phyloP scores from a whole-genome alignment of 1,284 basidiomycete genomes.

The Microbotryomycetes sp. region DNA sequence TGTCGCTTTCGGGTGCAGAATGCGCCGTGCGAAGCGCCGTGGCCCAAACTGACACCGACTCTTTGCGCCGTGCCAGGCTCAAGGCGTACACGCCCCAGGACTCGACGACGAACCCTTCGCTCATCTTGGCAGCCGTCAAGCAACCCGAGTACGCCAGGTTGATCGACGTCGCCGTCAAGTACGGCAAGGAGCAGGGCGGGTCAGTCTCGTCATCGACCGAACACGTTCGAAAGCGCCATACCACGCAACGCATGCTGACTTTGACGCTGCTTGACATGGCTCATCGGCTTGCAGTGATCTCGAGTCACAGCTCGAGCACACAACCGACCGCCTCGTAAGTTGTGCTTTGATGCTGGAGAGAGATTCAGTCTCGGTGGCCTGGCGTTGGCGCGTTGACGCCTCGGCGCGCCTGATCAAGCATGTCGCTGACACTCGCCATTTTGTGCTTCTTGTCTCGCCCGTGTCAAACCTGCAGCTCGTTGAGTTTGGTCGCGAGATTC shows the following conservation, averaged over 20 bases:
- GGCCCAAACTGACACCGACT: slow-evolving; percentile 1
- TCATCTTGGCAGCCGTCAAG: slow-evolving; percentile 85
- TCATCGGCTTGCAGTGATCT: slow-evolving; percentile 51
- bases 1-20: slow-evolving; percentile 43
- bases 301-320: slow-evolving; percentile 64
- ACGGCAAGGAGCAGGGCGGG: slow-evolving; percentile 73
- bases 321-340: slow-evolving; percentile 78
- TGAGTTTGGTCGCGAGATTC: slow-evolving; percentile 93
- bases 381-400: neutral
- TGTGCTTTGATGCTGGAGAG: neutral
- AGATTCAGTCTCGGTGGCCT: neutral
- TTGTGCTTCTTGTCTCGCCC: neutral
- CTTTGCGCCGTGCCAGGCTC: slow-evolving; percentile 50
- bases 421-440: neutral
- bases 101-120: slow-evolving; percentile 83
- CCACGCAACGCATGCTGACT: neutral
- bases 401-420: neutral
- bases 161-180: slow-evolving; percentile 73
- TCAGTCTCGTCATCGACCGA: slow-evolving; percentile 31
- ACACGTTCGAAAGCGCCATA: neutral
- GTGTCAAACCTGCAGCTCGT: slow-evolving; percentile 60
- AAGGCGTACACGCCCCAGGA: slow-evolving; percentile 87
- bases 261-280: too few relatives aligned
- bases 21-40: neutral
- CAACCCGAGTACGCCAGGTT: slow-evolving; percentile 77